A percentile compares a stretch with the other conserved stretches of the same genome.
Evolutionary conservation across 176 grass and related monocot genomes (phyloP).

Genomic region (Cenchrus fungigraminus): DNA sequence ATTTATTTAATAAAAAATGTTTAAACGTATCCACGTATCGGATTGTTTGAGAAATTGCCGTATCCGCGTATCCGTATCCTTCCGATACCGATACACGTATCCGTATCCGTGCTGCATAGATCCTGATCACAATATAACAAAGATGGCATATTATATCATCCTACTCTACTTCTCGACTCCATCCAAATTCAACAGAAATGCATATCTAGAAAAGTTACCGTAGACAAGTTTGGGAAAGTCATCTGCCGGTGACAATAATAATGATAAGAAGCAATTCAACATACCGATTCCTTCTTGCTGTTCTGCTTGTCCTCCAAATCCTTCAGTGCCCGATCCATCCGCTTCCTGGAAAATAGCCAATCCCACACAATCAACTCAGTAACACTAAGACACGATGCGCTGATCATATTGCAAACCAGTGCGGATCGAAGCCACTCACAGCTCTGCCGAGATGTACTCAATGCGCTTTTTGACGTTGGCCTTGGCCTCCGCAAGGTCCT

Average conservation of each 20-base stretch:
- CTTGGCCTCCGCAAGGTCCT: constrained; percentile 92
- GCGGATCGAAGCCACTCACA: constrained; percentile 60
- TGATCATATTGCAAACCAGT: constrained; percentile 12
- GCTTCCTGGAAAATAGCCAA: constrained; percentile 60
- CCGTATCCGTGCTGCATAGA: not conserved
- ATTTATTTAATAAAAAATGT: too few relatives aligned
- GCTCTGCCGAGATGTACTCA: constrained; percentile 91
- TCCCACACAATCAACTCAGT: constrained; percentile 23
- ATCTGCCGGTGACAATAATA: not conserved
- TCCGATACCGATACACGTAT: too few relatives aligned
- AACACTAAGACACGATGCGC: not conserved
- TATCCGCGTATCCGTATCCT: too few relatives aligned
- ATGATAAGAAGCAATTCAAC: not conserved
- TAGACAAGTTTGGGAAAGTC: not conserved
- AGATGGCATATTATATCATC: not conserved
- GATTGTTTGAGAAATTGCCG: too few relatives aligned
- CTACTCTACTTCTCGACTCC: not conserved
- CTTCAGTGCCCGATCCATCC: constrained; percentile 75
- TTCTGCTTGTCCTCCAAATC: constrained; percentile 97
- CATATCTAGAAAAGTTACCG: not conserved
- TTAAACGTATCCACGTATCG: too few relatives aligned
- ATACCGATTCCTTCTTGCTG: constrained; percentile 94
- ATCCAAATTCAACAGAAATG: not conserved
- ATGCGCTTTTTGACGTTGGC: constrained; percentile 98
- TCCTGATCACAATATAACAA: constrained; percentile 11